Evolutionary conservation across 1,284 basidiomycete genomes (phyloP), one percentile per base, ranked within the genome.

Genomic region (Caloboletus firmus): DNA sequence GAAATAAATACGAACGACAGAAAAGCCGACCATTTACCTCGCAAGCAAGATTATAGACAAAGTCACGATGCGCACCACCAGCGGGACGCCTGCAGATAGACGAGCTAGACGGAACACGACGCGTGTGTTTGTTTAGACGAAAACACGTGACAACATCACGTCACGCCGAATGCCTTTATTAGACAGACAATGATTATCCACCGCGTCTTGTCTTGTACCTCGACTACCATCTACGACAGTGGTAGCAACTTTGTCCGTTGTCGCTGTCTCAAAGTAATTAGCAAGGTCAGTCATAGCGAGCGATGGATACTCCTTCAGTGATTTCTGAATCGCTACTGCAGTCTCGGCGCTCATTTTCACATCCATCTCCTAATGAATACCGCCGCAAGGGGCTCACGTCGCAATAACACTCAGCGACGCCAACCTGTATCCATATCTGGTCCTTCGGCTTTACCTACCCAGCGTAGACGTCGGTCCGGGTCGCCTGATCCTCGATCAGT

Each of bases 401-500:
- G 67, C 26, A 67, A 44, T 31, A 67, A 61, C 32, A 32, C 35
- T 39, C 57, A 59, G 52, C 53, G 68, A 52, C 67, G 63, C 40
- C 61, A 57, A 43, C 58, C 56, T 20, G 32, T 15, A 7, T 11
- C 57, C 10, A 52, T 67, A 43, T 67, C 56, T 22, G 64, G 63
- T 9, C 54, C 57, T n/a, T 42, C 59, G 4, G 43, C 58, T 18
- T 37, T 51, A 34, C 39, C 60, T 20, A 55, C 5, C 44, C 58
- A 61, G 37, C 65, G 65, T 36, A 62, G 68, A 32, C 64, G 55
- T 41, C 59, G 67, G 54, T 71, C 67, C 22, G 52, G 55, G 41
- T 69, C 67, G 17, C 67, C 69, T 2, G 69, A 66, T 35, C 41
- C 56, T n/a, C 53, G 37, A 18, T 45, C 47, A 10, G 18, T 35